phyloP scores from a whole-genome alignment of 257 asterid genomes.

The Plantago ovata region DNA sequence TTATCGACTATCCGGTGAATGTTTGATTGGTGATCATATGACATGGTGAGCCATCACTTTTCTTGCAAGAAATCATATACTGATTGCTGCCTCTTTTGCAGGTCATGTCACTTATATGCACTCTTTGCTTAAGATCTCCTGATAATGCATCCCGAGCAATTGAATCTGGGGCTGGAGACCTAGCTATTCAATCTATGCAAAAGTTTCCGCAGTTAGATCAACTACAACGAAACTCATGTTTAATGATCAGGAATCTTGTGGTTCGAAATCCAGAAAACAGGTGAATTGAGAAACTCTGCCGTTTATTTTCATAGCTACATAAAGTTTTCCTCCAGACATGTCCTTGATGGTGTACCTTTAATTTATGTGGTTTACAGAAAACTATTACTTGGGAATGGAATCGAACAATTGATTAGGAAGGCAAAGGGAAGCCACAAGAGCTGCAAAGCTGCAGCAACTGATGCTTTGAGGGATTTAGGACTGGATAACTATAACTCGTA shows the following conservation, averaged over 20 bases:
- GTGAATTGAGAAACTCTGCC: constrained; percentile 19
- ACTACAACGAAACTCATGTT: constrained; percentile 66
- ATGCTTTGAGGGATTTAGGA: constrained; percentile 84
- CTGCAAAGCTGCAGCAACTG: constrained; percentile 88
- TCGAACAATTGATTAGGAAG: constrained; percentile 65
- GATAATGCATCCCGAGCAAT: constrained; percentile 76
- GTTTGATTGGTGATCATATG: too few species aligned
- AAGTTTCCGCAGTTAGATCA: constrained; percentile 73
- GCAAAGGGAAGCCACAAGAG: constrained; percentile 66
- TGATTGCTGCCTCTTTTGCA: constrained; percentile 25
- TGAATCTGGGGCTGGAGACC: constrained; percentile 93
- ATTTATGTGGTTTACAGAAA: constrained; percentile 45
- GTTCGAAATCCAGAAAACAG: constrained; percentile 87
- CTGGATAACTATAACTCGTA: constrained; percentile 65
- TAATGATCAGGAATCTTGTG: constrained; percentile 85
- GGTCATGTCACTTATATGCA: constrained; percentile 68
- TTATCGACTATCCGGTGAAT: too few species aligned
- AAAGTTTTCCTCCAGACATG: not conserved
- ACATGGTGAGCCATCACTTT: too few species aligned
- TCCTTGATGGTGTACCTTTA: not conserved
- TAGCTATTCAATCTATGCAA: constrained; percentile 74
- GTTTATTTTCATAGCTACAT: not conserved
- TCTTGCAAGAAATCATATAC: constrained; percentile 3
- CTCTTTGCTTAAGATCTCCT: constrained; percentile 79
- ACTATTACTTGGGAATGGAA: constrained; percentile 61